Percentiles rank a stretch among this genome's conserved stretches.
phyloP scores from a whole-genome alignment of 2,329 filamentous ascomycete species.

The Penicillium sp. region DNA sequence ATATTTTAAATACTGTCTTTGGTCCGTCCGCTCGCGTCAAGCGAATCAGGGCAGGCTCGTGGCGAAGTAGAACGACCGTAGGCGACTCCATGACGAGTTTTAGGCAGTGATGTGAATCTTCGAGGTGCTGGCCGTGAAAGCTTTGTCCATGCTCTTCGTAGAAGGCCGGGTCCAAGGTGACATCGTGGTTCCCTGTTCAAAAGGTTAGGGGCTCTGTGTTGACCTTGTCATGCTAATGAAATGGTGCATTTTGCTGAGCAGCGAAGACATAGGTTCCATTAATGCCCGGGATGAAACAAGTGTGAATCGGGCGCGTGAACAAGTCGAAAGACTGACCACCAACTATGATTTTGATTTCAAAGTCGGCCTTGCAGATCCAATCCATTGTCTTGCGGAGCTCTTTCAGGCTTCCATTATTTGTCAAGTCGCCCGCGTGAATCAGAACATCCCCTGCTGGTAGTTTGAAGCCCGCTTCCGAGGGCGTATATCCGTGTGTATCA shows the following conservation, averaged over 20 bases:
- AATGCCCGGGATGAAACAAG: not conserved
- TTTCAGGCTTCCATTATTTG: slow-evolving; percentile 52
- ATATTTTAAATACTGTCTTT: slow-evolving; percentile 53
- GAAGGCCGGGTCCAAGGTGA: slow-evolving; percentile 52
- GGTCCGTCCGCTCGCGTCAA: slow-evolving; percentile 48
- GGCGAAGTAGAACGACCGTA: slow-evolving; percentile 53
- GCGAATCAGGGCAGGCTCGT: slow-evolving; percentile 46
- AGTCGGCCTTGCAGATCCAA: slow-evolving; percentile 55
- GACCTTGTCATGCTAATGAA: not conserved
- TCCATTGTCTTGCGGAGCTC: slow-evolving; percentile 53
- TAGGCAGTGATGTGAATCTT: slow-evolving; percentile 47
- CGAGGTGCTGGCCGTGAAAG: slow-evolving; percentile 47
- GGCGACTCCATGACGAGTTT: slow-evolving; percentile 40
- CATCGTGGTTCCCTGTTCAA: slow-evolving; percentile 56
- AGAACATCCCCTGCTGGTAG: slow-evolving; percentile 57
- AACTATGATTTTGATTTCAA: slow-evolving; percentile 55
- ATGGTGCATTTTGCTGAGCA: not conserved
- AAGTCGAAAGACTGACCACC: slow-evolving; percentile 45
- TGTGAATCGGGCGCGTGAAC: not conserved
- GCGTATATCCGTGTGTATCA: slow-evolving; percentile 56
- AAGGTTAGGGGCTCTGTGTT: not conserved
- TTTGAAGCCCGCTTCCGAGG: slow-evolving; percentile 48
- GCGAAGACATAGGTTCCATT: not conserved
- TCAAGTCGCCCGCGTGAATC: slow-evolving; percentile 59
- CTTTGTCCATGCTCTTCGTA: slow-evolving; percentile 42